These are phyloP conservation scores for Ganoderma resinaceum DNA, from an alignment of 1,284 basidiomycete species.

Conservation along the genomic window DNA sequence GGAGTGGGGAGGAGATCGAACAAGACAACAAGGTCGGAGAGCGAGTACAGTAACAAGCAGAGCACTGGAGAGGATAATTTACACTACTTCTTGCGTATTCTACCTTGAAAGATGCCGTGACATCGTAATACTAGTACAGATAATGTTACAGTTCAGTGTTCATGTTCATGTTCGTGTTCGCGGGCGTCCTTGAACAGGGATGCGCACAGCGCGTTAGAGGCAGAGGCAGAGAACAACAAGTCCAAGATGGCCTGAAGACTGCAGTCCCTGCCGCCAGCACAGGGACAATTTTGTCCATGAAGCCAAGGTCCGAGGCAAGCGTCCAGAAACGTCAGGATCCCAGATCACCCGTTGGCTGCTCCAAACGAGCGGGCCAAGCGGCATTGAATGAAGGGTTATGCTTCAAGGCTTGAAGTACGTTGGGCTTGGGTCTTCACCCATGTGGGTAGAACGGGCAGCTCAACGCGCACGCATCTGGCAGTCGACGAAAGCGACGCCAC, in stretches of 20 bases:
- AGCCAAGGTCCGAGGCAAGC: constrained; percentile 7
- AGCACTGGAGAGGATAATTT: constrained; percentile 19
- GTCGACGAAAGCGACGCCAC: constrained; percentile 23
- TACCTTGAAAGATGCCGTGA: not conserved
- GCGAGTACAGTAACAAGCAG: constrained; percentile 1
- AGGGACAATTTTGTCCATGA: constrained; percentile 9
- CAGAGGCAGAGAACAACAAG: not conserved
- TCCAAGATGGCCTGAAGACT: constrained; percentile 1
- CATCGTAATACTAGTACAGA: constrained; percentile 13
- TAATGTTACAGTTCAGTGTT: constrained; percentile 6
- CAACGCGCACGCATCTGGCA: constrained; percentile 21
- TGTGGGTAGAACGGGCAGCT: not conserved
- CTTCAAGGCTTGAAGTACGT: not conserved
- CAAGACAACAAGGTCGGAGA: not conserved
- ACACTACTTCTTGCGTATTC: constrained; percentile 8
- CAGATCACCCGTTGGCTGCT: not conserved
- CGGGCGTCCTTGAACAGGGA: not conserved
- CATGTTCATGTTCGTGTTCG: not conserved
- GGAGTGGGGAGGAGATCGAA: not conserved
- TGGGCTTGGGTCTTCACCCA: not conserved
- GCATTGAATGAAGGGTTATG: not conserved
- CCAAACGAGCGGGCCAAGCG: not conserved
- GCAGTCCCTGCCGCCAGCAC: constrained; percentile 3
- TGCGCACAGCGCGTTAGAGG: not conserved
- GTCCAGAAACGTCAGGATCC: not conserved